phyloP scores from a whole-genome alignment of 2,329 filamentous ascomycete species.

The Fusarium austroafricanum region DNA sequence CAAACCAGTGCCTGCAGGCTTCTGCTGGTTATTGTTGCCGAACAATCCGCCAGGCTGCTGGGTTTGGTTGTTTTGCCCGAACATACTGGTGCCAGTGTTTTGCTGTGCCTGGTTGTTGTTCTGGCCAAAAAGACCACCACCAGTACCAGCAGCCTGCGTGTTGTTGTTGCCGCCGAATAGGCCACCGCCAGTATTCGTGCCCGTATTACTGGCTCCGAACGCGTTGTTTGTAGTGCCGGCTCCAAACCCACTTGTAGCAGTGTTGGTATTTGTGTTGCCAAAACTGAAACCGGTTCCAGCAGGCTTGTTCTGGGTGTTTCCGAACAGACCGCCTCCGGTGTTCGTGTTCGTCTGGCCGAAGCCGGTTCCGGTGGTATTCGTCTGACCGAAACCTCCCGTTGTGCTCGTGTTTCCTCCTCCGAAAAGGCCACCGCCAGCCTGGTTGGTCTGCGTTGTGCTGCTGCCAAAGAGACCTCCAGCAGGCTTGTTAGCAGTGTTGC shows the following conservation, averaged over 20 bases:
- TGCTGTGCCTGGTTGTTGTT: slow-evolving; percentile 50
- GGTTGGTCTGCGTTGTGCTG: slow-evolving; percentile 36
- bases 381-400: slow-evolving; percentile 30
- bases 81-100: slow-evolving; percentile 46
- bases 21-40: slow-evolving; percentile 57
- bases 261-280: slow-evolving; percentile 54
- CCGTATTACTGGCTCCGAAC: slow-evolving; percentile 49
- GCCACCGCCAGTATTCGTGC: slow-evolving; percentile 46
- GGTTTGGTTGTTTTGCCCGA: slow-evolving; percentile 52
- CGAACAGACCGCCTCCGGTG: slow-evolving; percentile 56
- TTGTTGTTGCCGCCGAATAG: slow-evolving; percentile 59
- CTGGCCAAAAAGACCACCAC: slow-evolving; percentile 57
- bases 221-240: slow-evolving; percentile 36
- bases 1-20: slow-evolving; percentile 50
- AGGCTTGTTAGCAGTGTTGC: slow-evolving; percentile 43
- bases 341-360: slow-evolving; percentile 53
- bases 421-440: slow-evolving; percentile 46
- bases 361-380: slow-evolving; percentile 47
- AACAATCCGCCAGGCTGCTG: slow-evolving; percentile 58
- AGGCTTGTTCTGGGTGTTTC: slow-evolving; percentile 55
- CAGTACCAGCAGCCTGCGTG: slow-evolving; percentile 51
- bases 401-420: slow-evolving; percentile 38
- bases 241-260: slow-evolving; percentile 46
- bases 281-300: slow-evolving; percentile 54
- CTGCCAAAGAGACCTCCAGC: slow-evolving; percentile 56